Evolutionary conservation across 164 flowering plant genomes (phyloP).

Genomic region (Kalanchoe fedtschenkoi): DNA sequence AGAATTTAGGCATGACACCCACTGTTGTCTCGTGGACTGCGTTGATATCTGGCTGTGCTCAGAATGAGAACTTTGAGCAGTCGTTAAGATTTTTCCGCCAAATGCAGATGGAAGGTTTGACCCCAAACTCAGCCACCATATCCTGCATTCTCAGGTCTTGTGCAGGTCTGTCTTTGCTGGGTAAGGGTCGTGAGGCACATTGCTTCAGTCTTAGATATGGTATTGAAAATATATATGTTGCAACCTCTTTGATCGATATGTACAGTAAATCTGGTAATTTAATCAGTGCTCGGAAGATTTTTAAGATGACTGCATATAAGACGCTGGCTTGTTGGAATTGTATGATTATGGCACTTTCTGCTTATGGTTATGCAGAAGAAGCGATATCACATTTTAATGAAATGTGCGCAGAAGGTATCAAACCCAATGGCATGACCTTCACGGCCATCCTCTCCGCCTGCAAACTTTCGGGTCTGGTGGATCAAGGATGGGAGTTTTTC

Average conservation of each 20-base stretch:
- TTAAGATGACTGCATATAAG: slow-evolving; percentile 26
- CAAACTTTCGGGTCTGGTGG: slow-evolving; percentile 43
- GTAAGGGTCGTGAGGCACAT: slow-evolving; percentile 49
- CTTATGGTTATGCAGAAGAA: slow-evolving; percentile 35
- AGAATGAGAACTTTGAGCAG: slow-evolving; percentile 27
- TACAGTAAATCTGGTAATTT: slow-evolving; percentile 46
- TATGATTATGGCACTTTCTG: slow-evolving; percentile 53
- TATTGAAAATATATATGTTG: slow-evolving; percentile 27
- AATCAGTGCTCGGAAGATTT: slow-evolving; percentile 27
- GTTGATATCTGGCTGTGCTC: slow-evolving; percentile 49
- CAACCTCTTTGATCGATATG: slow-evolving; percentile 56
- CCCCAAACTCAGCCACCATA: slow-evolving; percentile 45
- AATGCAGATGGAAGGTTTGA: slow-evolving; percentile 43
- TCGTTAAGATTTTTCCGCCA: slow-evolving; percentile 26
- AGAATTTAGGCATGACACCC: slow-evolving; percentile 33
- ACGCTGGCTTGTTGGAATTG: slow-evolving; percentile 54
- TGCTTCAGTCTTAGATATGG: slow-evolving; percentile 28
- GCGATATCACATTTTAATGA: slow-evolving; percentile 33
- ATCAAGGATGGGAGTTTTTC: slow-evolving; percentile 59
- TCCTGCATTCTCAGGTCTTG: slow-evolving; percentile 38
- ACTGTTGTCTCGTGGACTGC: slow-evolving; percentile 69
- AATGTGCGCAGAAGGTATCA: slow-evolving; percentile 30
- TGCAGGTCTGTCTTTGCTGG: slow-evolving; percentile 44
- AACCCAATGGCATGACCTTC: slow-evolving; percentile 53
- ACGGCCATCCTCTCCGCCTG: slow-evolving; percentile 53